These are phyloP conservation scores for Davidsoniella virescens DNA, from an alignment of 2,329 filamentous ascomycete genomes.

Conservation along the genomic window DNA sequence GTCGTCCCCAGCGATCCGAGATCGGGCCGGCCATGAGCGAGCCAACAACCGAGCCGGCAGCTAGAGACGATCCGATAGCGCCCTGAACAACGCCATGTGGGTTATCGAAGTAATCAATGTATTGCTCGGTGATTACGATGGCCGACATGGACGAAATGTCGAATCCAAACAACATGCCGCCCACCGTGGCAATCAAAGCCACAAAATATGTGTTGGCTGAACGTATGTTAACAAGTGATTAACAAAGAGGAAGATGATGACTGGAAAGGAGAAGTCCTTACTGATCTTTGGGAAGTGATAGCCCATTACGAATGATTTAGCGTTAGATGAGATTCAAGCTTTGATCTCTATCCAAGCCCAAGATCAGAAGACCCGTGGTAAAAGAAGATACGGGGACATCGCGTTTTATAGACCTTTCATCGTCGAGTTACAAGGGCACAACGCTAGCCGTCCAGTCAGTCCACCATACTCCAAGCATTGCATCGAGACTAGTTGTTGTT, in stretches of 20 bases:
- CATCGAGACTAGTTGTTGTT: too few species aligned
- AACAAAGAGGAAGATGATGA: neutral
- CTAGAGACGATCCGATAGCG: conserved; percentile 35
- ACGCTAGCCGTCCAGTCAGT: too few species aligned
- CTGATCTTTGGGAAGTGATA: conserved; percentile 12
- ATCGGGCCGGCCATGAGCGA: conserved; percentile 31
- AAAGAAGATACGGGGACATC: too few species aligned
- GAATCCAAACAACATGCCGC: conserved; percentile 34
- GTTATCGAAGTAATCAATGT: conserved; percentile 35
- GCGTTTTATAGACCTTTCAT: too few species aligned
- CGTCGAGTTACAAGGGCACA: too few species aligned
- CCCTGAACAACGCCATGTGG: conserved; percentile 31
- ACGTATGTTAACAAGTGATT: neutral
- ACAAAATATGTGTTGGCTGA: conserved; percentile 22
- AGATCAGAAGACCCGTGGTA: too few species aligned
- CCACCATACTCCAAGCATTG: too few species aligned
- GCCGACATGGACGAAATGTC: conserved; percentile 43
- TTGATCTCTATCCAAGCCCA: too few species aligned
- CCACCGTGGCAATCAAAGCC: conserved; percentile 24
- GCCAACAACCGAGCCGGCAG: conserved; percentile 34
- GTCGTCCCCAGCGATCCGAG: conserved; percentile 32
- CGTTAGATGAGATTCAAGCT: neutral
- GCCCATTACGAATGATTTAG: conserved; percentile 3
- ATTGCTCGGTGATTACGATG: conserved; percentile 35
- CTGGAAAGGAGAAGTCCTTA: neutral